Percentiles rank a stretch among this genome's conserved stretches.
phyloP scores from a whole-genome alignment of 2,329 filamentous ascomycete genomes.

The Penicillium oxalicum region DNA sequence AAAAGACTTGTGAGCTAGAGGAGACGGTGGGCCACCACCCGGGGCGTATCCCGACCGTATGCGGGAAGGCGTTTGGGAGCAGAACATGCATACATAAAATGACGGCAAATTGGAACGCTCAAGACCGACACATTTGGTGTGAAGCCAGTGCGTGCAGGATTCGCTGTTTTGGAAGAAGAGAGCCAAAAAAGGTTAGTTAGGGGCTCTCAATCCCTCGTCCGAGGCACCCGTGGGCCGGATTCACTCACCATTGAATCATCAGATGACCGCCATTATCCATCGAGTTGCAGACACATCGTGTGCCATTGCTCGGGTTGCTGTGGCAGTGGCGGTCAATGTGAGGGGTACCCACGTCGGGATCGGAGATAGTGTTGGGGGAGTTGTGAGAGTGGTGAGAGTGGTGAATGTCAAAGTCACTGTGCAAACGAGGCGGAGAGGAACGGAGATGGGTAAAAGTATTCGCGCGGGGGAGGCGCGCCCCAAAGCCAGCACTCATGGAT shows the following conservation, averaged over 20 bases:
- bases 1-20: slow-evolving; percentile 39
- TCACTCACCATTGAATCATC: slow-evolving; percentile 54
- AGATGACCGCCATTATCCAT: slow-evolving; percentile 49
- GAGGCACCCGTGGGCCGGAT: too few relatives aligned
- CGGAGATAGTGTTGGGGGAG: slow-evolving; percentile 48
- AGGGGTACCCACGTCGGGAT: slow-evolving; percentile 47
- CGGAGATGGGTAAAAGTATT: slow-evolving; percentile 34
- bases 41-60: slow-evolving; percentile 29
- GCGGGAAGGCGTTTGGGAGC: slow-evolving; percentile 41
- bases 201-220: too few relatives aligned
- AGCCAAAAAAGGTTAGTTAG: background rate
- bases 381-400: slow-evolving; percentile 35
- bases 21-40: slow-evolving; percentile 33
- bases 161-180: slow-evolving; percentile 37
- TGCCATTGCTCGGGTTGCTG: slow-evolving; percentile 47
- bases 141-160: slow-evolving; percentile 58
- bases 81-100: slow-evolving; percentile 49
- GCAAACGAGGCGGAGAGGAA: slow-evolving; percentile 40
- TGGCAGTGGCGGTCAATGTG: slow-evolving; percentile 50
- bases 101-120: slow-evolving; percentile 43
- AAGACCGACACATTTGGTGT: slow-evolving; percentile 54
- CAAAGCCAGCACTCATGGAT: slow-evolving; percentile 26
- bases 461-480: slow-evolving; percentile 23
- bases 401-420: slow-evolving; percentile 33
- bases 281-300: slow-evolving; percentile 54